phyloP scores from a whole-genome alignment of 1,284 basidiomycete genomes.

The Cerrena zonata region DNA sequence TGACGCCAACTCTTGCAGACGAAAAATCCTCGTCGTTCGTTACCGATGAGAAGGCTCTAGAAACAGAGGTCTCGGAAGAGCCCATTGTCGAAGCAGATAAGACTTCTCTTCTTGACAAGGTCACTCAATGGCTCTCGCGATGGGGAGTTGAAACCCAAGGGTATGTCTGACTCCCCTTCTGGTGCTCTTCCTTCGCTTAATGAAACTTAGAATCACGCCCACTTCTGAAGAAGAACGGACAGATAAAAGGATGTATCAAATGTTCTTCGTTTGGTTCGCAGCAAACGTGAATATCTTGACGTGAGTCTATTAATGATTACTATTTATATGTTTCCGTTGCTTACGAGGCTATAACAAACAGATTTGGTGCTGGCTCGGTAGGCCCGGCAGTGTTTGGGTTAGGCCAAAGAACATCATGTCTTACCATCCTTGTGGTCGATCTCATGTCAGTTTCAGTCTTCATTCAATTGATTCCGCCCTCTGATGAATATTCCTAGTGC shows the following conservation, averaged over 20 bases:
- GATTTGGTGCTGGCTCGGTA: constrained; percentile 50
- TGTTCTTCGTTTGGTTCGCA: constrained; percentile 66
- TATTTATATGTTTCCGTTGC: neutral
- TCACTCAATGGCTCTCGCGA: constrained; percentile 11
- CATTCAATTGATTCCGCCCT: constrained; percentile 1
- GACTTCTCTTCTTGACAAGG: neutral
- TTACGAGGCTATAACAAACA: constrained; percentile 17
- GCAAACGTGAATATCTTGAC: constrained; percentile 56
- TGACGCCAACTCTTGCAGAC: neutral
- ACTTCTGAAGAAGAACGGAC: constrained; percentile 39
- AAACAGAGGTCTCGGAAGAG: constrained; percentile 8
- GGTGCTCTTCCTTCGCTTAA: neutral
- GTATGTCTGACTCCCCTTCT: constrained; percentile 12
- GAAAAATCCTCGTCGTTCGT: neutral
- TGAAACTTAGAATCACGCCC: constrained; percentile 42
- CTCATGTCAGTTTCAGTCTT: constrained; percentile 39
- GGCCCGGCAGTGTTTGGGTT: constrained; percentile 57
- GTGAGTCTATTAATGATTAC: constrained; percentile 26
- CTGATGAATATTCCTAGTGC: constrained; percentile 14
- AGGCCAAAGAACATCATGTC: constrained; percentile 46
- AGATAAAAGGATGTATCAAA: constrained; percentile 52
- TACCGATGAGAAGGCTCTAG: constrained; percentile 6
- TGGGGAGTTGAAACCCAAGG: constrained; percentile 26
- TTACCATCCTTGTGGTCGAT: constrained; percentile 50
- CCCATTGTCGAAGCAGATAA: constrained; percentile 5